Conservation (phyloP, 1,284 basidiomycete genomes). For the Sanghuangporus weigelae region DNA sequence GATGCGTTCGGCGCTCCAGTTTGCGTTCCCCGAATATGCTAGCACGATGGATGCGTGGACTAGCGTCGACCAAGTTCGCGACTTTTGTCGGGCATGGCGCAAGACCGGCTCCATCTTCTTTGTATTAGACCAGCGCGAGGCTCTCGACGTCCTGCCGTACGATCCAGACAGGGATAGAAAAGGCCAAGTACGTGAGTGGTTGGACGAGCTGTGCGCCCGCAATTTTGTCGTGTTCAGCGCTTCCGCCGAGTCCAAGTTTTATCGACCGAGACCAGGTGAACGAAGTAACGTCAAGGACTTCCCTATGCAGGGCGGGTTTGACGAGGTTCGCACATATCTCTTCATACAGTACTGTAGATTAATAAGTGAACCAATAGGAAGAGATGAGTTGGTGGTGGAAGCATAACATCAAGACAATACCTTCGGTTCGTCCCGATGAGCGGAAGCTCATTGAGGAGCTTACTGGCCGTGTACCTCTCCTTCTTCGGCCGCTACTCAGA, state of each 20-base stretch:
- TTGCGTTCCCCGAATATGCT: slow-evolving; percentile 12
- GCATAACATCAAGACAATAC: slow-evolving; percentile 8
- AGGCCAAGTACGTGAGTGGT: not conserved
- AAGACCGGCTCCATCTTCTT: slow-evolving; percentile 11
- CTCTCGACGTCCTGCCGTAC: slow-evolving; percentile 8
- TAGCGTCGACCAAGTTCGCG: slow-evolving; percentile 2
- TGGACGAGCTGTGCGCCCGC: slow-evolving; percentile 9
- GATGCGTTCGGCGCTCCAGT: slow-evolving; percentile 7
- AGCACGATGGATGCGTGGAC: slow-evolving; percentile 10
- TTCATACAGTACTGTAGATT: no score
- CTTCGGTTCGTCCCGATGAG: slow-evolving; percentile 11
- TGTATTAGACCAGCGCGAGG: slow-evolving; percentile 11
- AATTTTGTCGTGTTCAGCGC: slow-evolving; percentile 14
- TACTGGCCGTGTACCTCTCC: slow-evolving; percentile 14
- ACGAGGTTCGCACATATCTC: slow-evolving; percentile 3
- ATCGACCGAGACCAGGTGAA: slow-evolving; percentile 1
- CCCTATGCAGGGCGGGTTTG: slow-evolving; percentile 7
- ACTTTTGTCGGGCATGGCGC: slow-evolving; percentile 13
- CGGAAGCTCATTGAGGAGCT: slow-evolving; percentile 12
- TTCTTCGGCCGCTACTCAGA: slow-evolving; percentile 10
- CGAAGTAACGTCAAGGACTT: slow-evolving; percentile 10
- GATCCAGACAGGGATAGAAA: slow-evolving; percentile 13
- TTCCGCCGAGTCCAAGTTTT: slow-evolving; percentile 9
- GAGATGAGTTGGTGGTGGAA: slow-evolving; percentile 18
- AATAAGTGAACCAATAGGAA: not conserved